Evolutionary conservation across 441 rosid genomes (phyloP).

Genomic region (Gossypium trilobum): DNA sequence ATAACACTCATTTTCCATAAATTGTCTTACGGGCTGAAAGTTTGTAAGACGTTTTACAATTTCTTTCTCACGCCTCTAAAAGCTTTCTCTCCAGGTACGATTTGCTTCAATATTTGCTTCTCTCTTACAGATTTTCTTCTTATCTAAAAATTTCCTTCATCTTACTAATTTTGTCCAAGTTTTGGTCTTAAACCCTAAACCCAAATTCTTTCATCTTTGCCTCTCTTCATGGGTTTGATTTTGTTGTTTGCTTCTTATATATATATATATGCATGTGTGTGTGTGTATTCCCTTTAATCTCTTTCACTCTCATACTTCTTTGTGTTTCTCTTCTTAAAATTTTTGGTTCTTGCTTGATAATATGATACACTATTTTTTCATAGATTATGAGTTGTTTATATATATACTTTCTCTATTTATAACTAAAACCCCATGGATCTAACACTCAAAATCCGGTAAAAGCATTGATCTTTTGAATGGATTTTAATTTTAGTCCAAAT

Average conservation of each 20-base stretch:
- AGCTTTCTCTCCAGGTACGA: background rate
- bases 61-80: background rate
- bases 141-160: background rate
- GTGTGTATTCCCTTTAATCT: background rate
- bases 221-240: background rate
- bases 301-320: background rate
- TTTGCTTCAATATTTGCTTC: background rate
- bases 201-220: background rate
- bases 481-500: no score
- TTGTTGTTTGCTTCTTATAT: background rate
- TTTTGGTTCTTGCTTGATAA: no score
- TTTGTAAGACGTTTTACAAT: background rate
- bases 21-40: background rate
- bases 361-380: no score
- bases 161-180: background rate
- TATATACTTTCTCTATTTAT: no score
- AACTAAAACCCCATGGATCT: no score
- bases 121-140: background rate
- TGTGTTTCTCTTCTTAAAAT: background rate
- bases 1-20: background rate
- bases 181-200: background rate
- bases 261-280: no score
- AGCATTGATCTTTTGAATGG: no score
- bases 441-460: no score
- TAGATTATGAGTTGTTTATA: no score